Evolutionary conservation across 371 early-diverging fungal species (phyloP), one percentile per base, ranked within the genome.

Genomic region (Actinomortierella wolfii): DNA sequence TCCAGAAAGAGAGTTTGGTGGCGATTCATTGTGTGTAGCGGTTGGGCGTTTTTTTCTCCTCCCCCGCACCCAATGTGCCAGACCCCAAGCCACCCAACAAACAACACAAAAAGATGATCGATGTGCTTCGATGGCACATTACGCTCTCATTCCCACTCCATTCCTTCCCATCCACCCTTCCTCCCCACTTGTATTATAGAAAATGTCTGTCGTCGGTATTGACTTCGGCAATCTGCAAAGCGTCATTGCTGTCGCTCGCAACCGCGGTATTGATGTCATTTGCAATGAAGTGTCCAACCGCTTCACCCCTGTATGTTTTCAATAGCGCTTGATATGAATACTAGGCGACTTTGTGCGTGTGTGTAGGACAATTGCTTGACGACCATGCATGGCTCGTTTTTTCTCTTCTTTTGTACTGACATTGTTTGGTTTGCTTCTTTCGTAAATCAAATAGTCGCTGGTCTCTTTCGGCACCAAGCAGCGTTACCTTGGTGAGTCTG

Each of bases 231-330:
- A 90, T 80, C 83, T 94, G 66, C 90, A 94, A 76, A 88, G 94
- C 57, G 91, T 94, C 61, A 92, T 96, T 65, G 95, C 96, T 54
- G 95, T 96, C 47, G 97, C 96, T 42, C 82, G 96, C 71, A 96
- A 96, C 83, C 89, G 95, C 70, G 96, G 96, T 75, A 94, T 97
- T 76, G 96, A 97, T 79, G 93, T 97, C 57, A 90, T 97, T 65
- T 83, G 85, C 75, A 97, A 97, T 81, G 96, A 96, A 79, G 94
- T 93, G 18, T 94, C 94, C 51, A 95, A 95, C 87, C 84, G 97
- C 57, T 89, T 92, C 24, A 96, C 96, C 21, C 97, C 97, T 13
- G 86, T 92, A 84, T 83, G 89, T 83, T 25, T n/a, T n/a, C n/a
- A n/a, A n/a, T n/a, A n/a, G n/a, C n/a, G n/a, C n/a, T n/a, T n/a